Conservation (phyloP, 257 asterid species). For the Scutellaria minor region DNA sequence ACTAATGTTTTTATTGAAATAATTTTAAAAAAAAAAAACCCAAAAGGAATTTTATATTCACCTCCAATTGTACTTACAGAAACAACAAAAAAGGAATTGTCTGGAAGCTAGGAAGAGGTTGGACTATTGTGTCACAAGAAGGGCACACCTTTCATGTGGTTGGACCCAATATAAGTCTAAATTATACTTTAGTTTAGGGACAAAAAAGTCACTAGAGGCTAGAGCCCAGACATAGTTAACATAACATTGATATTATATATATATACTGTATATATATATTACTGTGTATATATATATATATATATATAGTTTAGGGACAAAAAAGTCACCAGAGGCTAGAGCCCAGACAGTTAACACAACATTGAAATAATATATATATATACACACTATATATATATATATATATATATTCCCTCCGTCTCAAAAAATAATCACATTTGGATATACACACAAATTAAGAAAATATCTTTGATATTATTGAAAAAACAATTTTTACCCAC, state of each 20-base stretch:
- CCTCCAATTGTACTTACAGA: conserved; percentile 30
- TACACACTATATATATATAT: no score
- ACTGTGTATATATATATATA: no score
- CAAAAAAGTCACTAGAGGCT: not conserved
- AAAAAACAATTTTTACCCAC: no score
- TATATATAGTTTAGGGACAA: not conserved
- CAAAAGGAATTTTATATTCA: conserved; percentile 48
- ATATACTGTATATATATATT: no score
- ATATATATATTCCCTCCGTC: no score
- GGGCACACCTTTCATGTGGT: conserved; percentile 32
- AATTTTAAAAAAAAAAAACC: conserved; percentile 16
- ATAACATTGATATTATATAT: not conserved
- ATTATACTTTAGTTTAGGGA: not conserved
- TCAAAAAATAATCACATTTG: no score
- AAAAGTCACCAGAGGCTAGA: not conserved
- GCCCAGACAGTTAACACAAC: not conserved
- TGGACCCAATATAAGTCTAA: conserved; percentile 29
- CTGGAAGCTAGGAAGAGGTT: conserved; percentile 17
- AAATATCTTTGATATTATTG: no score
- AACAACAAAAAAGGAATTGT: conserved; percentile 29
- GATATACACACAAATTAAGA: no score
- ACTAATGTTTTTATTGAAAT: no score
- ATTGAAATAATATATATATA: not conserved
- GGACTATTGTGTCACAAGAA: not conserved
- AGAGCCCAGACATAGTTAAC: not conserved